A percentile compares a stretch with the other conserved stretches of the same genome.
Conservation (phyloP, 352 stramenopile genomes). For the Phytopythium delawarense region DNA sequence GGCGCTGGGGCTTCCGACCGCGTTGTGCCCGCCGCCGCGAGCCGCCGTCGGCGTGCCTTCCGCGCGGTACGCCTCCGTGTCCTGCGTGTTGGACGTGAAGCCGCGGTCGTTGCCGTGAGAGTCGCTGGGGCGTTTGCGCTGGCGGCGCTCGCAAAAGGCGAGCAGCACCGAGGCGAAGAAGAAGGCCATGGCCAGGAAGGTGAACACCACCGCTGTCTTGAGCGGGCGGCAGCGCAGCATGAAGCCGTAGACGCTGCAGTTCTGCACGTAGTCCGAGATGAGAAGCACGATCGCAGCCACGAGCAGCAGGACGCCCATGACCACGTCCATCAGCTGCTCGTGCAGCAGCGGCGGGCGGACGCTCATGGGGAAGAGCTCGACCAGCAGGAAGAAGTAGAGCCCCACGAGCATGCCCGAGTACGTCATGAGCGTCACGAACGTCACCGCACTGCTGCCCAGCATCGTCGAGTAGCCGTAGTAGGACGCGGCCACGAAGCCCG, state of each 20-base stretch:
- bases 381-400: slow-evolving; percentile 44
- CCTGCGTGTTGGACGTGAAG: slow-evolving; percentile 6
- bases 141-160: slow-evolving; percentile 36
- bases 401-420: slow-evolving; percentile 68
- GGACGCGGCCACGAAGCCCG: slow-evolving; percentile 49
- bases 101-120: slow-evolving; percentile 10
- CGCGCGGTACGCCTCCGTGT: slow-evolving; percentile 7
- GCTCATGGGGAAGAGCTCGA: slow-evolving; percentile 39
- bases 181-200: slow-evolving; percentile 51
- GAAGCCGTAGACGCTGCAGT: slow-evolving; percentile 63
- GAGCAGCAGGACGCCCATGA: slow-evolving; percentile 49
- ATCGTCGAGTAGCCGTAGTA: slow-evolving; percentile 75
- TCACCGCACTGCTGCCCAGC: slow-evolving; percentile 52
- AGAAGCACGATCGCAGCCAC: slow-evolving; percentile 67
- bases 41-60: slow-evolving; percentile 10
- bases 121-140: slow-evolving; percentile 4
- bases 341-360: slow-evolving; percentile 32
- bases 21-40: not conserved
- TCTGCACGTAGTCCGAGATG: slow-evolving; percentile 54
- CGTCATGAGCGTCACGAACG: slow-evolving; percentile 51
- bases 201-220: slow-evolving; percentile 57
- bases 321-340: slow-evolving; percentile 49
- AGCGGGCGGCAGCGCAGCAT: slow-evolving; percentile 60
- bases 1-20: not conserved
- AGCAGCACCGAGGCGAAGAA: slow-evolving; percentile 48